Conservation (phyloP, 345 rosid species). For the Melaleuca alternifolia region DNA sequence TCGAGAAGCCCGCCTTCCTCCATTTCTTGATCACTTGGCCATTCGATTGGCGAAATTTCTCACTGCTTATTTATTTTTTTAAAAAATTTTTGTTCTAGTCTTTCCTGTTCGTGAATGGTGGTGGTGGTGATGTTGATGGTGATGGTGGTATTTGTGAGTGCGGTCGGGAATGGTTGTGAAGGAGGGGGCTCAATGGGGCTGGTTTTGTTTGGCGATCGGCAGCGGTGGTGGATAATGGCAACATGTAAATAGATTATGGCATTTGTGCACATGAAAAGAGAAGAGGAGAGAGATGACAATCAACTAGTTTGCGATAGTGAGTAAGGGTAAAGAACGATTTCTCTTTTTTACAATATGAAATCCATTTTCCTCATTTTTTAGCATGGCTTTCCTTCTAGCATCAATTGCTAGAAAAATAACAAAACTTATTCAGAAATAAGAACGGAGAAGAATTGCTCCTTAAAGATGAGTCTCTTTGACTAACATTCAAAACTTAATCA, state of each 20-base stretch:
- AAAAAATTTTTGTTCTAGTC: neutral
- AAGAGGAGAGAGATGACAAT: neutral
- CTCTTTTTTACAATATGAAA: neutral
- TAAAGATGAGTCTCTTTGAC: too few relatives aligned
- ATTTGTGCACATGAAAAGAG: neutral
- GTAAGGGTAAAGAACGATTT: neutral
- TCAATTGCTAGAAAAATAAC: neutral
- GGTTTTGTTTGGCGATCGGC: neutral
- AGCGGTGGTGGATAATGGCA: fast-evolving
- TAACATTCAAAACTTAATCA: too few relatives aligned
- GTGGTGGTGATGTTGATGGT: neutral
- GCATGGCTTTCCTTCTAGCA: neutral
- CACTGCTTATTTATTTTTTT: neutral
- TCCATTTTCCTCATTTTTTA: neutral
- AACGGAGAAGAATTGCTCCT: too few relatives aligned
- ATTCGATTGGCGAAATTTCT: neutral
- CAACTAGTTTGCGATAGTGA: neutral
- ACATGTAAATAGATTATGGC: neutral
- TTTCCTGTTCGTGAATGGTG: neutral
- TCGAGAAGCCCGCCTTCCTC: neutral
- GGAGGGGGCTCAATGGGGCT: neutral
- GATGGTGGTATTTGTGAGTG: neutral
- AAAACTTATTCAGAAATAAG: too few relatives aligned
- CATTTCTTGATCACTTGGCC: neutral
- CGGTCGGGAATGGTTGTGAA: neutral